Percentiles rank a stretch among this genome's conserved stretches.
Conservation (phyloP, 179 eudicot genomes). For the Monotropa hypopitys region DNA sequence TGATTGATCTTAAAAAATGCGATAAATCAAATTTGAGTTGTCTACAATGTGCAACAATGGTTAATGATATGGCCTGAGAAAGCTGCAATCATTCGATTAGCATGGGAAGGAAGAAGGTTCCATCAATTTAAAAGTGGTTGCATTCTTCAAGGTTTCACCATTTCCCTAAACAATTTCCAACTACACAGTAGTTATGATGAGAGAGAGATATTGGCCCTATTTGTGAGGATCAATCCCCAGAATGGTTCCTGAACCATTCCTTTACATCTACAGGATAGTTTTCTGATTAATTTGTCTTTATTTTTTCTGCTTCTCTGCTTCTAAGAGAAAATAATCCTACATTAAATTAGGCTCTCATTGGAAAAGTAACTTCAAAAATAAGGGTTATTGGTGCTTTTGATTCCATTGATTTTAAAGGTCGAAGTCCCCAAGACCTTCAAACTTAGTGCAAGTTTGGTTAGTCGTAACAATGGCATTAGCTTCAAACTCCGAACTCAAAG, state of each 20-base stretch:
- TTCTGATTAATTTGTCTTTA: not conserved
- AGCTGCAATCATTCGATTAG: slow-evolving; percentile 77
- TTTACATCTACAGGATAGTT: slow-evolving; percentile 82
- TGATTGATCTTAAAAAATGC: no score
- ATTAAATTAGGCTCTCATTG: not conserved
- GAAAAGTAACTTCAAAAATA: not conserved
- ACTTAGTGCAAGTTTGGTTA: not conserved
- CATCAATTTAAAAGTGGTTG: slow-evolving; percentile 90
- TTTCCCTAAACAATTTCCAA: slow-evolving; percentile 95
- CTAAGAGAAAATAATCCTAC: not conserved
- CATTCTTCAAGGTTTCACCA: slow-evolving; percentile 86
- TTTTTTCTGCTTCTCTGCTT: not conserved
- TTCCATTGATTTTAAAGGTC: not conserved
- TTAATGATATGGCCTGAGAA: slow-evolving; percentile 89
- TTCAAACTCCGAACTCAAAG: not conserved
- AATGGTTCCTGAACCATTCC: slow-evolving; percentile 92
- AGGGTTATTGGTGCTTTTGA: not conserved
- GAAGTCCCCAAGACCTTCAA: not conserved
- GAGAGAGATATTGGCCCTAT: slow-evolving; percentile 88
- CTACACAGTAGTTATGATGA: slow-evolving; percentile 84
- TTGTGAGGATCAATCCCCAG: slow-evolving; percentile 85
- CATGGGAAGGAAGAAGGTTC: slow-evolving; percentile 77
- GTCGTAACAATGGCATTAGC: not conserved
- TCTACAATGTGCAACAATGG: slow-evolving; percentile 73
- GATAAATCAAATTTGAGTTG: no score